These are phyloP conservation scores for Psilocybe mexicana DNA, from an alignment of 1,284 basidiomycete species.

Conservation along the genomic window DNA sequence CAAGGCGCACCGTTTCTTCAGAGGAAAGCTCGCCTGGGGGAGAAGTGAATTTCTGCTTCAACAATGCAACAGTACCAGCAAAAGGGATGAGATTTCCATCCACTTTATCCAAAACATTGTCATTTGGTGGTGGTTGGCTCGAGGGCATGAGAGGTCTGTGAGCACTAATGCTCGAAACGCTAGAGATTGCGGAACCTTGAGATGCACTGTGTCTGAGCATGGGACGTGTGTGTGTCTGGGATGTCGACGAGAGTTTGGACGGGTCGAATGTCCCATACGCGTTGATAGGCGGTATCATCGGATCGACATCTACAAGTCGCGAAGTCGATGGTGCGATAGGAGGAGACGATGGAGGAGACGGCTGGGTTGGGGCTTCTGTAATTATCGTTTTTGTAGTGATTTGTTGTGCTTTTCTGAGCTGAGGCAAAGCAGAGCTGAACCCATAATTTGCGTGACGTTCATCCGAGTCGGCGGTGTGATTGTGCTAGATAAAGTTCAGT, in stretches of 20 bases:
- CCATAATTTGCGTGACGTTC: conserved; percentile 16
- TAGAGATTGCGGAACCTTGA: conserved; percentile 26
- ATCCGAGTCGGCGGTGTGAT: conserved; percentile 27
- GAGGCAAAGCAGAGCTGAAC: conserved; percentile 20
- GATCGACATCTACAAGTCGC: conserved; percentile 19
- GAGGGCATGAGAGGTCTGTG: conserved; percentile 33
- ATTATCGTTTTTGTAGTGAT: conserved; percentile 26
- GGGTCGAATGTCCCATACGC: conserved; percentile 49
- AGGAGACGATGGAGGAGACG: conserved; percentile 5
- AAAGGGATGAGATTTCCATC: conserved; percentile 47
- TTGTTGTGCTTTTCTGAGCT: conserved; percentile 28
- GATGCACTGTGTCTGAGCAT: conserved; percentile 21
- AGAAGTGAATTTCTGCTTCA: conserved; percentile 16
- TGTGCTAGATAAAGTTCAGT: conserved; percentile 28
- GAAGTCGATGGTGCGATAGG: conserved; percentile 1
- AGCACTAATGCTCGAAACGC: conserved; percentile 23
- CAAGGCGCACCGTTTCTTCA: neutral
- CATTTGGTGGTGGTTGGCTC: conserved; percentile 23
- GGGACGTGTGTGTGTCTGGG: conserved; percentile 3
- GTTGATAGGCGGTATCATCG: conserved; percentile 46
- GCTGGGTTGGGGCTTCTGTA: conserved; percentile 4
- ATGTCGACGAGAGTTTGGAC: conserved; percentile 9
- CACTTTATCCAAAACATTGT: conserved; percentile 32
- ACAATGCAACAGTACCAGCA: conserved; percentile 27
- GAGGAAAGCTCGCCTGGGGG: neutral